Evolutionary conservation across 495 filamentous ascomycete species (phyloP).

Genomic region (Lasiosphaeria miniovina): DNA sequence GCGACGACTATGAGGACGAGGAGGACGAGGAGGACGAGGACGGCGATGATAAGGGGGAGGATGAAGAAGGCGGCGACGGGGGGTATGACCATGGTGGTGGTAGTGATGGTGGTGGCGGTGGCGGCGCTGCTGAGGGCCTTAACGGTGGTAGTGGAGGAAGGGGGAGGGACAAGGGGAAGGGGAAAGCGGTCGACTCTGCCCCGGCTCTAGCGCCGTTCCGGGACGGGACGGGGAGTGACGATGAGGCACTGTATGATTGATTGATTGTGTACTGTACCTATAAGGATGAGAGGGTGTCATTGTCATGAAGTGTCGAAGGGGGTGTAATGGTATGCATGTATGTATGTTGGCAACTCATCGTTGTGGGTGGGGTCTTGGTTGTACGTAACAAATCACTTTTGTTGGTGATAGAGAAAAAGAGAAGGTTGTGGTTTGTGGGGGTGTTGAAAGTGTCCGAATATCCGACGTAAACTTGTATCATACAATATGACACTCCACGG

Average conservation of each 20-base stretch:
- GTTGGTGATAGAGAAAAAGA: too few species aligned
- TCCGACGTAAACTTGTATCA: too few species aligned
- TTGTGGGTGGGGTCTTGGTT: too few species aligned
- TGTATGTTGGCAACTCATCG: too few species aligned
- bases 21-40: slow-evolving; percentile 3
- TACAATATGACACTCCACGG: too few species aligned
- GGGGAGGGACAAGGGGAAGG: slow-evolving; percentile 47
- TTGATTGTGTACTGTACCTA: not conserved
- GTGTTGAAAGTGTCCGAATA: too few species aligned
- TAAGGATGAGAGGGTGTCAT: too few species aligned
- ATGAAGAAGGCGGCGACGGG: not conserved
- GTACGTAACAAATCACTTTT: too few species aligned
- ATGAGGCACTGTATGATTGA: slow-evolving; percentile 35
- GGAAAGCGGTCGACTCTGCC: slow-evolving; percentile 24
- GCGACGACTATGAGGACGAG: slow-evolving; percentile 4
- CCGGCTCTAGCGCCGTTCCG: slow-evolving; percentile 21
- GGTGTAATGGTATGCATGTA: too few species aligned
- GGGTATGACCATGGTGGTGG: slow-evolving; percentile 1
- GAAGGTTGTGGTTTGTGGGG: too few species aligned
- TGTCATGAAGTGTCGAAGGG: too few species aligned
- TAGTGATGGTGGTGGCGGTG: not conserved
- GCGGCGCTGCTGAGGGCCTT: slow-evolving; percentile 16
- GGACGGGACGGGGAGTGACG: slow-evolving; percentile 23
- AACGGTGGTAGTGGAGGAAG: not conserved
- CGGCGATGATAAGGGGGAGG: not conserved